A percentile compares a stretch with the other conserved stretches of the same genome.
Conservation (phyloP, 1,284 basidiomycete species). For the Sanghuangporus sanghuang region DNA sequence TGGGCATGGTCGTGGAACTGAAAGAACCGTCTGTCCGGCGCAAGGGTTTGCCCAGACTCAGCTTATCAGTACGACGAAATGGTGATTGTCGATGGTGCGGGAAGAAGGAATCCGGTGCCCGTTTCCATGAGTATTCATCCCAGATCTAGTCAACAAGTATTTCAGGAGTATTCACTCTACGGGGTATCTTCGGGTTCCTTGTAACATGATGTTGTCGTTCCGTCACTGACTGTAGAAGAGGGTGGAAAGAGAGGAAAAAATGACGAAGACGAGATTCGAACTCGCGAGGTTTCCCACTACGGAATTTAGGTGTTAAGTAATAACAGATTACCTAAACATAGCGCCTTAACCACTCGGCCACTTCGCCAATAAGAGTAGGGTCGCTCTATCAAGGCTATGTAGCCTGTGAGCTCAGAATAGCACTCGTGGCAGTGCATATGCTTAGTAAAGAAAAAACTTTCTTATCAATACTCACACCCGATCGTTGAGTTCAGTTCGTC, state of each 20-base stretch:
- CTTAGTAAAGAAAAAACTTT: neutral
- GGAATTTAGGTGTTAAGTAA: conserved; percentile 28
- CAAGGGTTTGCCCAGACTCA: neutral
- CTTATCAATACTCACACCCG: no score
- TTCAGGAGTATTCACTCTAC: no score
- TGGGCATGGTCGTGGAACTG: conserved; percentile 5
- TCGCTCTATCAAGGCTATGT: no score
- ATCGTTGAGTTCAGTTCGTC: no score
- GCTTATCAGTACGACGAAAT: neutral
- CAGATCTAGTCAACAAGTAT: neutral
- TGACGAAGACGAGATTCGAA: conserved; percentile 49
- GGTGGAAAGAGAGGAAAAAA: neutral
- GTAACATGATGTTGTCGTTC: no score
- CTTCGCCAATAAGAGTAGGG: conserved; percentile 34
- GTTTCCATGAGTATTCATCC: neutral
- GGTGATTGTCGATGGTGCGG: neutral
- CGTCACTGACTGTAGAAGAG: no score
- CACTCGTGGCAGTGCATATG: neutral
- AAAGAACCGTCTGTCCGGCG: neutral
- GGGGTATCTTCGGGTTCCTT: no score
- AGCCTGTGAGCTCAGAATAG: no score
- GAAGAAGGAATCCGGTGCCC: neutral
- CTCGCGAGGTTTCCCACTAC: conserved; percentile 60
- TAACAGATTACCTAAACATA: conserved; percentile 43
- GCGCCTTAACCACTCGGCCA: conserved; percentile 62